These are phyloP conservation scores for Kazachstania taianensis DNA, from an alignment of 805 yeast species.

Conservation along the genomic window DNA sequence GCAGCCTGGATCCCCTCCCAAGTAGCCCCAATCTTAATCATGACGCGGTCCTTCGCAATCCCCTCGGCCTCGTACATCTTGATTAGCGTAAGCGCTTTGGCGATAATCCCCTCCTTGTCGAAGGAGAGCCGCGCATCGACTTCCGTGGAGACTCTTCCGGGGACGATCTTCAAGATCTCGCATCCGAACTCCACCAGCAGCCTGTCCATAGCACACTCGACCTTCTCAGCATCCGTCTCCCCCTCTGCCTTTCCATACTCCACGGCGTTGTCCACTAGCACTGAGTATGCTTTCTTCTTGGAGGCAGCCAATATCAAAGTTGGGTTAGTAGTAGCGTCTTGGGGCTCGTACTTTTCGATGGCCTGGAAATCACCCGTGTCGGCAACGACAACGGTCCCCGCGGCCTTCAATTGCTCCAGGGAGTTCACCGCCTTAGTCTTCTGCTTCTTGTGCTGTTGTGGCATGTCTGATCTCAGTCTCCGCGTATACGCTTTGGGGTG, in stretches of 20 bases:
- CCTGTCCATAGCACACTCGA: constrained; percentile 78
- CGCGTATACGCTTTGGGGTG: no score
- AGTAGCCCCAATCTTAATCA: constrained; percentile 95
- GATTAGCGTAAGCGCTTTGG: constrained; percentile 88
- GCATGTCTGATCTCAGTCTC: no score
- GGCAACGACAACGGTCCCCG: constrained; percentile 95
- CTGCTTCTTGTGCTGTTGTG: constrained; percentile 27
- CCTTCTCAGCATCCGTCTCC: constrained; percentile 45
- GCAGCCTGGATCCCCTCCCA: constrained; percentile 99
- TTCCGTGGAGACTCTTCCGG: constrained; percentile 98
- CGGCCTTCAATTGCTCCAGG: constrained; percentile 82
- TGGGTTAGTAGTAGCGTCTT: constrained; percentile 99
- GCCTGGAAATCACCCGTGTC: constrained; percentile 99
- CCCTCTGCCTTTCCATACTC: constrained; percentile 67
- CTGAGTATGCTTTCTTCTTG: constrained; percentile 79
- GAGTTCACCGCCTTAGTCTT: constrained; percentile 41
- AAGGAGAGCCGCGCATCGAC: constrained; percentile 97
- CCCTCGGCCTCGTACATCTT: constrained; percentile 78
- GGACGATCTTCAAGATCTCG: constrained; percentile 86
- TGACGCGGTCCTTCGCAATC: constrained; percentile 76
- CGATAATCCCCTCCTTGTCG: constrained; percentile 86
- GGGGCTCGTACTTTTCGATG: constrained; percentile 95
- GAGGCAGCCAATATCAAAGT: constrained; percentile 94
- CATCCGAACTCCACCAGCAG: constrained; percentile 92
- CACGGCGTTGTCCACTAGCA: constrained; percentile 84